A percentile compares a stretch with the other conserved stretches of the same genome.
These are phyloP conservation scores for Scortechinia acanthostroma DNA, from an alignment of 2,329 filamentous ascomycete species.

Conservation along the genomic window DNA sequence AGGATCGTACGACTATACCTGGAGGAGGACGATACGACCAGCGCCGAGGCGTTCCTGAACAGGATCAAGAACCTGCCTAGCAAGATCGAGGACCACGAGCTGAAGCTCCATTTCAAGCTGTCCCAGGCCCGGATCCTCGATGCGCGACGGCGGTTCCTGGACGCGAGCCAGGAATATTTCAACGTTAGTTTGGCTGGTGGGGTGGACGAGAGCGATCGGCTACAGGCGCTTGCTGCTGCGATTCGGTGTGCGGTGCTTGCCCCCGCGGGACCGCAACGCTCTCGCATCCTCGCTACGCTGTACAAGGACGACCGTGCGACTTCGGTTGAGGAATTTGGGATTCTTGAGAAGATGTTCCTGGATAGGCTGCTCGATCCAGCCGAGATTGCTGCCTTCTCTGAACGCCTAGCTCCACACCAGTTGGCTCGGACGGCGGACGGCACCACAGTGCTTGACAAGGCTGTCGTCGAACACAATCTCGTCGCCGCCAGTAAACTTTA, in stretches of 20 bases:
- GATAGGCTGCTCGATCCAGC: constrained; percentile 56
- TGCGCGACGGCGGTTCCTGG: constrained; percentile 62
- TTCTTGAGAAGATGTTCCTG: constrained; percentile 71
- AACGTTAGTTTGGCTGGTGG: constrained; percentile 52
- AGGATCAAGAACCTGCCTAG: constrained; percentile 65
- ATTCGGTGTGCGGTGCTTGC: constrained; percentile 70
- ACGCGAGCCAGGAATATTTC: constrained; percentile 65
- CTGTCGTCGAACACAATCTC: constrained; percentile 69
- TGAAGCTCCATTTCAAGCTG: constrained; percentile 60
- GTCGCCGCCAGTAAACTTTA: constrained; percentile 60
- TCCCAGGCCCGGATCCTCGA: constrained; percentile 69
- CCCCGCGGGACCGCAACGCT: constrained; percentile 63
- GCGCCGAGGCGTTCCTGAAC: constrained; percentile 62
- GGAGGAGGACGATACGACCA: constrained; percentile 66
- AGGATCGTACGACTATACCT: constrained; percentile 68
- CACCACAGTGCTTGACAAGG: constrained; percentile 66
- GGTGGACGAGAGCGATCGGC: constrained; percentile 57
- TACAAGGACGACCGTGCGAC: constrained; percentile 68
- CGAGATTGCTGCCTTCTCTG: constrained; percentile 61
- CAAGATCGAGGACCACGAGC: constrained; percentile 51
- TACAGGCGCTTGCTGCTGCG: constrained; percentile 59
- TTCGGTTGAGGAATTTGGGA: constrained; percentile 56
- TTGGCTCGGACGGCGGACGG: constrained; percentile 64
- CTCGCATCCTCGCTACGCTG: constrained; percentile 55
- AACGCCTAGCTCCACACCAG: constrained; percentile 59